Conservation (phyloP, 768 basidiomycete genomes). For the Psilocybe cyanescens region DNA sequence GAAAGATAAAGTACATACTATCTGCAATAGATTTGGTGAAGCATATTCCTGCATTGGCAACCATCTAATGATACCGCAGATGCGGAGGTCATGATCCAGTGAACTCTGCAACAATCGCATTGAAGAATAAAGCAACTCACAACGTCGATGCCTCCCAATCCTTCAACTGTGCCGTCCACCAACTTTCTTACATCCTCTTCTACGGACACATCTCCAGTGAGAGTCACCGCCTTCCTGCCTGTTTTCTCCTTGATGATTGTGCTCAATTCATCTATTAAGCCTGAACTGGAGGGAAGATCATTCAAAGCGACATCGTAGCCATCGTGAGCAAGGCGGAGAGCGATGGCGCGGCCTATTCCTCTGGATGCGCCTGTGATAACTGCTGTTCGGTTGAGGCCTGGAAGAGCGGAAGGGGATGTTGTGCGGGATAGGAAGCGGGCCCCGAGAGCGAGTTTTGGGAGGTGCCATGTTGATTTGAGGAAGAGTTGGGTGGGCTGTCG, state of each 20-base stretch:
- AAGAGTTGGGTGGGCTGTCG: too few species aligned
- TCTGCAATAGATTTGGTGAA: slow-evolving; percentile 21
- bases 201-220: slow-evolving; percentile 38
- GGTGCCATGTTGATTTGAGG: too few species aligned
- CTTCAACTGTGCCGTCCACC: slow-evolving; percentile 30
- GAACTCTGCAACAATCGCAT: too few species aligned
- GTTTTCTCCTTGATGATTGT: slow-evolving; percentile 26
- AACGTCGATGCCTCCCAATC: slow-evolving; percentile 50
- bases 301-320: slow-evolving; percentile 51
- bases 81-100: too few species aligned
- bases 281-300: slow-evolving; percentile 35
- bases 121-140: slow-evolving; percentile 28
- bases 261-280: slow-evolving; percentile 29
- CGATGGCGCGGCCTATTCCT: slow-evolving; percentile 55
- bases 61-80: slow-evolving; percentile 31
- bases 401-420: too few species aligned
- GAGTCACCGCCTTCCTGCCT: slow-evolving; percentile 23
- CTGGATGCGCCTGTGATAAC: slow-evolving; percentile 36
- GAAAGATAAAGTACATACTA: slow-evolving; percentile 15
- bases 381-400: slow-evolving; percentile 19
- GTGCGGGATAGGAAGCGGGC: not conserved
- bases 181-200: slow-evolving; percentile 45
- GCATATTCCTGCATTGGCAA: slow-evolving; percentile 47
- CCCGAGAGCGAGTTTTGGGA: not conserved
- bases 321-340: slow-evolving; percentile 47